A percentile compares a stretch with the other conserved stretches of the same genome.
Evolutionary conservation across 768 basidiomycete species (phyloP).

Genomic region (Tricholoma hemisulphureum): DNA sequence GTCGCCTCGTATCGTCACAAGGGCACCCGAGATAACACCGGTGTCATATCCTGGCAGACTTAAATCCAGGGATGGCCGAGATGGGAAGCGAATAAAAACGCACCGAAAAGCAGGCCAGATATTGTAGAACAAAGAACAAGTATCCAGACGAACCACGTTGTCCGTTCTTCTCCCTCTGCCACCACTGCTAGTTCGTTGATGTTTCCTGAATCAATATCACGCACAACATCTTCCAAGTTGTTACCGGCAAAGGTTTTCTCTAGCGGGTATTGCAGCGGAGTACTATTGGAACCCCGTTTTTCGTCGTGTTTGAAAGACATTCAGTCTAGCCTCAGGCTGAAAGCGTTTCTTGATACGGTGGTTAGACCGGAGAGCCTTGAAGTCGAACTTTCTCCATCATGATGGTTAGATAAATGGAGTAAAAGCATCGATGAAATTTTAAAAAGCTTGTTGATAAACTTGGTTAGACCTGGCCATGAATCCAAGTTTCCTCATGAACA

Average conservation of each 20-base stretch:
- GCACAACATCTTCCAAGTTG: slow-evolving; percentile 15
- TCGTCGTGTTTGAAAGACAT: slow-evolving; percentile 8
- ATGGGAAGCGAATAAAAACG: slow-evolving; percentile 15
- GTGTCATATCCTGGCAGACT: slow-evolving; percentile 67
- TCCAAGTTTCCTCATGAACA: too few species aligned
- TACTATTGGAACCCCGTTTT: slow-evolving; percentile 9
- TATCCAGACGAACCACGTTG: slow-evolving; percentile 77
- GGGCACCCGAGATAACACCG: slow-evolving; percentile 77
- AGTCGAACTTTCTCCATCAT: too few species aligned
- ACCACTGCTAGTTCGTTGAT: slow-evolving; percentile 60
- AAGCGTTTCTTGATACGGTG: too few species aligned
- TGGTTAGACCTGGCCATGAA: too few species aligned
- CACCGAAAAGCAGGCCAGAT: slow-evolving; percentile 74
- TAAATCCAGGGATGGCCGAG: background rate
- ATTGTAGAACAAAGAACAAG: slow-evolving; percentile 74
- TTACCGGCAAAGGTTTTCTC: slow-evolving; percentile 4
- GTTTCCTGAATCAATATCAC: slow-evolving; percentile 43
- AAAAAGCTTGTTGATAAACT: too few species aligned
- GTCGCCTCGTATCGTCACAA: slow-evolving; percentile 69
- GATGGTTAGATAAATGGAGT: too few species aligned
- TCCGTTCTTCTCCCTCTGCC: slow-evolving; percentile 63
- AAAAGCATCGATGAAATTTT: too few species aligned
- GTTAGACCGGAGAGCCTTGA: too few species aligned
- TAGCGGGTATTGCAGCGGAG: background rate
- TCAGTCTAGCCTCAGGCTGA: too few species aligned